A percentile compares a stretch with the other conserved stretches of the same genome.
phyloP scores from a whole-genome alignment of 441 rosid genomes.

The Metrosideros polymorpha region DNA sequence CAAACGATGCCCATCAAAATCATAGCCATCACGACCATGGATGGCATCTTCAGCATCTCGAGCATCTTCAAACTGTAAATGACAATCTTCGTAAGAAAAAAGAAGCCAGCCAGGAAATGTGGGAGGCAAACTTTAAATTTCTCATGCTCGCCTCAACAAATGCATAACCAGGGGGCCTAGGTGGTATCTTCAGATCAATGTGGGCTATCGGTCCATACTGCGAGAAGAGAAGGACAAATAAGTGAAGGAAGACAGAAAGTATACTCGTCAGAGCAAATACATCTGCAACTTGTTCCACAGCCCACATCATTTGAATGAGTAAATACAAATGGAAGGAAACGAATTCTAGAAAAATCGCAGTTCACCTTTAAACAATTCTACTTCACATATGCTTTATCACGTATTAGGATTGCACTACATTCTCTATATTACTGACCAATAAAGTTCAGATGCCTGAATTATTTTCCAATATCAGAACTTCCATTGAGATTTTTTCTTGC shows the following conservation, averaged over 20 bases:
- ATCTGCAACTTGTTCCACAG: background rate
- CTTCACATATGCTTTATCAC: background rate
- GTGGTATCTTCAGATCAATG: conserved; percentile 73
- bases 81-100: background rate
- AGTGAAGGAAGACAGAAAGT: background rate
- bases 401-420: background rate
- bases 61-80: conserved; percentile 54
- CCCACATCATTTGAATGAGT: background rate
- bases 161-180: conserved; percentile 84
- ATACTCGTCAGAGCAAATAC: background rate
- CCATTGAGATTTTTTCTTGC: background rate
- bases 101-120: background rate
- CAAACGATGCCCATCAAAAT: conserved; percentile 62
- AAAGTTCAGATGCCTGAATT: background rate
- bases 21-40: conserved; percentile 77
- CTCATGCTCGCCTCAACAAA: conserved; percentile 49
- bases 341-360: background rate
- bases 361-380: background rate
- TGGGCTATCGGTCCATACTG: conserved; percentile 70
- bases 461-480: background rate
- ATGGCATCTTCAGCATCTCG: conserved; percentile 83
- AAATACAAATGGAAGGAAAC: background rate
- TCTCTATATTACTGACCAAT: background rate
- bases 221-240: background rate
- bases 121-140: background rate